These are phyloP conservation scores for Zelopaecilomyces penicillatus DNA, from an alignment of 2,329 filamentous ascomycete genomes.

Conservation along the genomic window DNA sequence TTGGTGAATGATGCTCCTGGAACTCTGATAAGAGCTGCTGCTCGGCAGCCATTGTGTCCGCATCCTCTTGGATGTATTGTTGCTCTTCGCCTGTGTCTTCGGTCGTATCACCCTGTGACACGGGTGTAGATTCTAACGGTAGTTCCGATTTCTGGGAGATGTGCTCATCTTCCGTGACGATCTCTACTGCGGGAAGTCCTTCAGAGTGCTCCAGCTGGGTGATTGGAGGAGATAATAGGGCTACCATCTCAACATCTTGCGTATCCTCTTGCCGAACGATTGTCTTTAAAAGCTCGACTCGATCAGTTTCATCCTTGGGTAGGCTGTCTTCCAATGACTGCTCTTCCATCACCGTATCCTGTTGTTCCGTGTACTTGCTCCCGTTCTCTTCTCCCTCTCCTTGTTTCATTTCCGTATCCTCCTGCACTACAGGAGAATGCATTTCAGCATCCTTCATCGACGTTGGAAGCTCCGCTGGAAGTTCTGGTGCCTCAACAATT, in stretches of 20 bases:
- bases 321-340: neutral
- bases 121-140: neutral
- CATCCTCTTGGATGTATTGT: constrained; percentile 1
- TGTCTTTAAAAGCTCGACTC: neutral
- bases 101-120: neutral
- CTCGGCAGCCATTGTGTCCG: constrained; percentile 13
- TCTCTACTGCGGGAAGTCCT: neutral
- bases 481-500: too few relatives aligned
- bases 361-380: neutral
- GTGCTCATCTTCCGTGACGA: neutral
- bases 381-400: neutral
- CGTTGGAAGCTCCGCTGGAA: too few relatives aligned
- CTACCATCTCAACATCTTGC: neutral
- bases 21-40: constrained; percentile 16
- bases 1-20: constrained; percentile 3
- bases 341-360: constrained; percentile 10
- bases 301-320: neutral
- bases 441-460: too few relatives aligned
- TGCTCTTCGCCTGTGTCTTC: too few relatives aligned
- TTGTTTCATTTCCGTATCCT: neutral
- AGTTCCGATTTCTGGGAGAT: neutral
- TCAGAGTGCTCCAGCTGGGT: neutral
- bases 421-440: neutral
- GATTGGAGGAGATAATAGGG: neutral
- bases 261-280: neutral